These are phyloP conservation scores for Rhododendron simsii DNA, from an alignment of 148 eudicot genomes.

Conservation along the genomic window DNA sequence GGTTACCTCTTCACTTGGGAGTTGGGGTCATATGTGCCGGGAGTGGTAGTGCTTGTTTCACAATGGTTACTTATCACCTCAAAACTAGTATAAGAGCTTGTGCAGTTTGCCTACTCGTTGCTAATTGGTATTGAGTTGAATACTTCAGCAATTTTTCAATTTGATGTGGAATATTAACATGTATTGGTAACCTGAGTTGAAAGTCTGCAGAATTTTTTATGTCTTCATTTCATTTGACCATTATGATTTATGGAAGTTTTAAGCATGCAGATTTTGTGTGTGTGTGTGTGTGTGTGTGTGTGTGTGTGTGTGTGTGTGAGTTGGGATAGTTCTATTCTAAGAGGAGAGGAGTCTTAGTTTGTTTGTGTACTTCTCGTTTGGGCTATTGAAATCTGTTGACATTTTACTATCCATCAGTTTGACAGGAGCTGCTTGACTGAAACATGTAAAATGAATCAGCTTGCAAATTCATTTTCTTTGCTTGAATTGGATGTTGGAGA, in stretches of 20 bases:
- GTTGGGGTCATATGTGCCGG: not conserved
- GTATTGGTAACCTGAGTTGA: not conserved
- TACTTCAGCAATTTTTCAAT: not conserved
- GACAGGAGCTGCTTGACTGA: slow-evolving; percentile 20
- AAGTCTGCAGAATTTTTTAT: not conserved
- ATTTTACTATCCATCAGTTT: not conserved
- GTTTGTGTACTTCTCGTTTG: not conserved
- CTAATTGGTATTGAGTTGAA: not conserved
- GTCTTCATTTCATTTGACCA: not conserved
- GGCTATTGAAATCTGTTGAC: not conserved
- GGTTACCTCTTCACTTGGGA: not conserved
- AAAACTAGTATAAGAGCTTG: not conserved
- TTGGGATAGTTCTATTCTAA: not conserved
- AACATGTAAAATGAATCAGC: slow-evolving; percentile 23
- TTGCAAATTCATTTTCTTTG: slow-evolving; percentile 32
- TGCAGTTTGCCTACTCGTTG: not conserved
- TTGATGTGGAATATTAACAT: not conserved
- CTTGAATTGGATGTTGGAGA: slow-evolving; percentile 31
- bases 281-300: not conserved
- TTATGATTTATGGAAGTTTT: not conserved
- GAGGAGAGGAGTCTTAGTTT: not conserved
- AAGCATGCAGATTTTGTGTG: not conserved
- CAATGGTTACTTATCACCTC: not conserved
- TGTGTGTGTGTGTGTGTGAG: not conserved
- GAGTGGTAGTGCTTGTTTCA: not conserved